Conservation (phyloP, 208 protist species). For the Lotmaria passim region DNA sequence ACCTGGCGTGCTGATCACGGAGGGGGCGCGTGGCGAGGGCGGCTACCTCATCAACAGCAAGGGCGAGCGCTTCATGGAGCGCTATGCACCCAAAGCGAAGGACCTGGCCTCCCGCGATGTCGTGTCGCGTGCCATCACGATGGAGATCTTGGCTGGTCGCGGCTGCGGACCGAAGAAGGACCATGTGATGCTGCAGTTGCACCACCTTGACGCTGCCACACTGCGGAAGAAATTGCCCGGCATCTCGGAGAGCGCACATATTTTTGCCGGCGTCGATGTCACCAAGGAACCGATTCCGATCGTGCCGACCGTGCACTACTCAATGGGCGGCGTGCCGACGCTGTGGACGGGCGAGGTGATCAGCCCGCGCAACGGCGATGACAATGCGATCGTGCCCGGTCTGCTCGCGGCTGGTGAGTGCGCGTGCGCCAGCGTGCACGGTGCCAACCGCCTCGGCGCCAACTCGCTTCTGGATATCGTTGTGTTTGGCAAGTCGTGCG, state of each 20-base stretch:
- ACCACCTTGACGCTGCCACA: constrained; percentile 96
- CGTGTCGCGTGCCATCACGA: constrained; percentile 98
- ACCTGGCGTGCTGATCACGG: constrained; percentile 99
- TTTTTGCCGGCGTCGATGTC: constrained; percentile 99
- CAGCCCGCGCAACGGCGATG: constrained; percentile 84
- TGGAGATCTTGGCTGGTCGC: constrained; percentile 97
- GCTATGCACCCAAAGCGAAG: constrained; percentile 98
- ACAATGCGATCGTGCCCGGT: constrained; percentile 96
- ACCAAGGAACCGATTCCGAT: constrained; percentile 99
- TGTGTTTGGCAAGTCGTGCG: constrained; percentile 98
- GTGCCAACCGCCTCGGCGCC: constrained; percentile 98
- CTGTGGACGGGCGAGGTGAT: constrained; percentile 93
- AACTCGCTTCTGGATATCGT: constrained; percentile 99
- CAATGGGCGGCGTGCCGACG: constrained; percentile 96
- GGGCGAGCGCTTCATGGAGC: constrained; percentile 99
- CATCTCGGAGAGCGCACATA: constrained; percentile 98
- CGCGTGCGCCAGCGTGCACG: constrained; percentile 98
- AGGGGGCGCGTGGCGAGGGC: constrained; percentile 97
- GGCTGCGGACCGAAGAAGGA: constrained; percentile 96
- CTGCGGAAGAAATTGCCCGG: constrained; percentile 98
- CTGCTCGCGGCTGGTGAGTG: constrained; percentile 98
- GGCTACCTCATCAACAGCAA: constrained; percentile 98
- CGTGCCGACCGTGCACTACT: constrained; percentile 99
- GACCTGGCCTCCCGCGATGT: constrained; percentile 99
- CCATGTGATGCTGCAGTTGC: constrained; percentile 98